These are phyloP conservation scores for Mycena latifolia DNA, from an alignment of 768 basidiomycete genomes.

Conservation along the genomic window DNA sequence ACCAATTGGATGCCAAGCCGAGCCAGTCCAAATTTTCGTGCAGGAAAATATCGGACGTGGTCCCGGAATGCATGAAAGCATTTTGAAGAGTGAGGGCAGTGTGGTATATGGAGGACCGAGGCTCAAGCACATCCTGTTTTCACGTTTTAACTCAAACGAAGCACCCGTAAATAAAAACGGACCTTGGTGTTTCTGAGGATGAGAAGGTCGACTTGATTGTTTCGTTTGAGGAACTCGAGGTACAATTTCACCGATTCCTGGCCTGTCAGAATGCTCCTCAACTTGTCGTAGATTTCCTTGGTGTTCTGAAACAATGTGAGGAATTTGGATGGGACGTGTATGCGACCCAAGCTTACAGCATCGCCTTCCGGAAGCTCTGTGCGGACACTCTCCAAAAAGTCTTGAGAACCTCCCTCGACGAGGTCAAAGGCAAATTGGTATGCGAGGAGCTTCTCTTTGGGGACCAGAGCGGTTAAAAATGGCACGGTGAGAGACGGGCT, in stretches of 20 bases:
- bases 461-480: conserved; percentile 78
- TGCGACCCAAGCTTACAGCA: conserved; percentile 56
- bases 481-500: conserved; percentile 83
- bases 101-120: conserved; percentile 97
- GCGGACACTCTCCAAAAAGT: conserved; percentile 86
- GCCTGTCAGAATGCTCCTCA: conserved; percentile 88
- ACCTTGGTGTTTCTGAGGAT: conserved; percentile 96
- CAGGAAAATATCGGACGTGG: conserved; percentile 93
- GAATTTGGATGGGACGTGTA: neutral
- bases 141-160: neutral
- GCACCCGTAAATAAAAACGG: conserved; percentile 12
- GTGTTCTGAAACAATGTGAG: conserved; percentile 58
- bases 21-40: conserved; percentile 98
- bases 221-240: conserved; percentile 94
- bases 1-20: conserved; percentile 95
- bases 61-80: conserved; percentile 98
- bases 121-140: conserved; percentile 85
- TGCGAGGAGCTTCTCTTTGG: conserved; percentile 80
- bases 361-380: conserved; percentile 76
- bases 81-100: conserved; percentile 97
- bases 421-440: conserved; percentile 98
- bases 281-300: conserved; percentile 75
- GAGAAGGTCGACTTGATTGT: conserved; percentile 92
- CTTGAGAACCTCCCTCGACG: conserved; percentile 93
- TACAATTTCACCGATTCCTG: conserved; percentile 94